Evolutionary conservation across 164 flowering plant species (phyloP), one percentile per base, ranked within the genome.

Genomic region (Dillenia turbinata): DNA sequence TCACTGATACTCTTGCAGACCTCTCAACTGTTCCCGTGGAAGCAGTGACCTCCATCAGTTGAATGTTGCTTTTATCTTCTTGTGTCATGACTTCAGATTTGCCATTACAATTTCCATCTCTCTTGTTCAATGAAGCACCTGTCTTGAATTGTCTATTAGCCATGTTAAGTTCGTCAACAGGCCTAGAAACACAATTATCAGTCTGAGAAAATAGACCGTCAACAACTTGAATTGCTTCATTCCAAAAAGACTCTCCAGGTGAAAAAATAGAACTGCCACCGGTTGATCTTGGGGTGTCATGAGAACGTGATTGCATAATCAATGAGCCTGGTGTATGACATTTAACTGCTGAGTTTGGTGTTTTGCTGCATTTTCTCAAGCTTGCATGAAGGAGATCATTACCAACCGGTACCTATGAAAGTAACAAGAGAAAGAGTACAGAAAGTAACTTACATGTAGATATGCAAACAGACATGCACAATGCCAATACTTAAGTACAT

Each of bases 221-320:
- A 46, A 80, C 97, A 59, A 94, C 71, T 78, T 80, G 77, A 52
- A 94, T 83, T 62, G 96, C 98, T 77, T 94, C 98, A 61, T 81
- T 76, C 97, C 98, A 94, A 53, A 94, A 94, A 61, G 80, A 80
- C 67, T 94, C 98, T 68, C 98, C 98, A 53, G 97, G 98, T 67
- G 98, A 94, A 79, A 88, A 80, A 12, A 81, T 67, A 49, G 90
- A 87, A 75, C 84, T 83, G 56, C 96, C 85, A 59, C 71, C 68
- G 52, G 63, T 62, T 66, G 89, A 87, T 56, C 73, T 80, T 11
- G 97, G 94, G 56, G 92, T 87, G 56, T 72, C 81, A 68, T 47
- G 68, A 61, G 73, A 57, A 66, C 56, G 54, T 9, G 65, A 43
- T 61, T 69, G 70, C 33, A 45, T 69, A 60, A 64, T 62, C 50